Percentiles rank a stretch among this genome's conserved stretches.
phyloP scores from a whole-genome alignment of 768 basidiomycete genomes.

The Xerocomellus chrysenteron region DNA sequence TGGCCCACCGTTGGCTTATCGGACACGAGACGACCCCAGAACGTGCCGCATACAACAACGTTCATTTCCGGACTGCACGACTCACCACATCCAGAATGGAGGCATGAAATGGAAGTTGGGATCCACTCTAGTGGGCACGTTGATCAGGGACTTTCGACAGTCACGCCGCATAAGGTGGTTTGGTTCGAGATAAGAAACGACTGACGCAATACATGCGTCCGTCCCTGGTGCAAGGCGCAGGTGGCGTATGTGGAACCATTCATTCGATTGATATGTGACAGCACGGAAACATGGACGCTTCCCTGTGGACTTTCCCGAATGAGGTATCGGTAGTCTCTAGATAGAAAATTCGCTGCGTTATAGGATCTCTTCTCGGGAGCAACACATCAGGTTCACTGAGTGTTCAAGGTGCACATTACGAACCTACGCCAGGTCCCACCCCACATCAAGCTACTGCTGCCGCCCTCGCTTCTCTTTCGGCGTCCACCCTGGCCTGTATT shows the following conservation, averaged over 20 bases:
- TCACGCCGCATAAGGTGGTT: constrained; percentile 3
- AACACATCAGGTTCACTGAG: constrained; percentile 7
- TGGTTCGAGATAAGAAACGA: not conserved
- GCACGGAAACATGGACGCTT: not conserved
- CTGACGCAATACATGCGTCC: not conserved
- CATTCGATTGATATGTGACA: constrained; percentile 1
- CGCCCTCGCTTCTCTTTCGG: constrained; percentile 12
- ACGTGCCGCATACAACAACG: constrained; percentile 14
- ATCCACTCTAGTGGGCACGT: not conserved
- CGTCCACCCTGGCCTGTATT: constrained; percentile 48
- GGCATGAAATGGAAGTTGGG: constrained; percentile 20
- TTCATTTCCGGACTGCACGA: constrained; percentile 25
- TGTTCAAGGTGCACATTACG: constrained; percentile 6
- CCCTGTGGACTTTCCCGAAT: not conserved
- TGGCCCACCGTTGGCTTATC: constrained; percentile 1
- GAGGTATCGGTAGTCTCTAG: constrained; percentile 20
- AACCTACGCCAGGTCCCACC: constrained; percentile 21
- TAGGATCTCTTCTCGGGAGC: constrained; percentile 5
- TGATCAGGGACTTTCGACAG: constrained; percentile 1
- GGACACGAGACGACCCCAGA: constrained; percentile 25
- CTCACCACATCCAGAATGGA: constrained; percentile 1
- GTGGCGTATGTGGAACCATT: not conserved
- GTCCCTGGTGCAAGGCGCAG: not conserved
- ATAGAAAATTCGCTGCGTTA: constrained; percentile 10
- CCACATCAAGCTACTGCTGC: constrained; percentile 24